Evolutionary conservation across 805 yeast species (phyloP).

Genomic region (Hanseniaspora pseudoguilliermondii): DNA sequence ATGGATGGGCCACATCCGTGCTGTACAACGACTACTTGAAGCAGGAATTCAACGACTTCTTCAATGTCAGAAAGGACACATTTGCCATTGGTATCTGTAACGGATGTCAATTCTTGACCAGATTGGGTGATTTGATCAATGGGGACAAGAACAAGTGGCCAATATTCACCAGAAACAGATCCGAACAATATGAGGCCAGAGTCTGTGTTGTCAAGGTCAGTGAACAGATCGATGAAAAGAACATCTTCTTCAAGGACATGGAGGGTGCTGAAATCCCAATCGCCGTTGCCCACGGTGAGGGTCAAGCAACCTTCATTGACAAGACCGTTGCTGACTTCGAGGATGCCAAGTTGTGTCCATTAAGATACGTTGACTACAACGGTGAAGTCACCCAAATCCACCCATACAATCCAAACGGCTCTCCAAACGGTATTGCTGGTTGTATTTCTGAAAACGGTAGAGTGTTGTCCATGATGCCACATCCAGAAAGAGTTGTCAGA

Average conservation of each 20-base stretch:
- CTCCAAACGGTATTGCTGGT: conserved; percentile 88
- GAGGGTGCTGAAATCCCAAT: conserved; percentile 87
- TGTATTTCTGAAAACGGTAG: conserved; percentile 82
- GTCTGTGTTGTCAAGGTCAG: conserved; percentile 32
- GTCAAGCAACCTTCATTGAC: conserved; percentile 63
- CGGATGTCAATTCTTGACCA: conserved; percentile 92
- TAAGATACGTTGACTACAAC: conserved; percentile 81
- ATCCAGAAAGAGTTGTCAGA: conserved; percentile 89
- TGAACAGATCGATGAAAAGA: conserved; percentile 53
- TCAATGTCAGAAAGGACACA: conserved; percentile 77
- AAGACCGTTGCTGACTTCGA: conserved; percentile 39
- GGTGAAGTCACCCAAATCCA: conserved; percentile 71
- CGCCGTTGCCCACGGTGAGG: conserved; percentile 98
- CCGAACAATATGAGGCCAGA: conserved; percentile 96
- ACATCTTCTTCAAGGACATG: conserved; percentile 78
- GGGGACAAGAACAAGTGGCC: conserved; percentile 76
- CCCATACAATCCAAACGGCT: conserved; percentile 95
- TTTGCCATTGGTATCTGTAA: conserved; percentile 98
- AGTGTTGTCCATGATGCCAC: conserved; percentile 97
- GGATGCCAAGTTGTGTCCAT: conserved; percentile 43
- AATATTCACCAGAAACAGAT: conserved; percentile 72
- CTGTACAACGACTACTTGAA: conserved; percentile 69
- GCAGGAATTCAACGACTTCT: conserved; percentile 63
- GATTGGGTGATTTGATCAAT: conserved; percentile 61
- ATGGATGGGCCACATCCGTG: conserved; percentile 98